These are phyloP conservation scores for Platismatia glauca DNA, from an alignment of 495 filamentous ascomycete genomes.

Conservation along the genomic window DNA sequence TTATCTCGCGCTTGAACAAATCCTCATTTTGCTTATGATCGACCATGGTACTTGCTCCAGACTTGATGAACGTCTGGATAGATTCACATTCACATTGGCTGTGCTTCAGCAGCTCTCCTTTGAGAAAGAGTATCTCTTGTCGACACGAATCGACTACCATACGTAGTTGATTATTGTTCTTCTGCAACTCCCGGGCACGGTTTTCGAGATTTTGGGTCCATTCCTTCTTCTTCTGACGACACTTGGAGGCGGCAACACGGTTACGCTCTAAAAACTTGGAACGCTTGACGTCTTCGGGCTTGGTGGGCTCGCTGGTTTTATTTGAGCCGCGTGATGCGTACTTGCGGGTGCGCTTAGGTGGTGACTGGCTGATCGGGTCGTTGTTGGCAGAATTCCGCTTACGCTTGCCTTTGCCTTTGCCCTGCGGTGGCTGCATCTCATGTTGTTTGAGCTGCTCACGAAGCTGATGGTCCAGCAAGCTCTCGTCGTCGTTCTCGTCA, in stretches of 20 bases:
- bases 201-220: slow-evolving; percentile 53
- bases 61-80: slow-evolving; percentile 17
- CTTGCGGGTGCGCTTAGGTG: slow-evolving; percentile 23
- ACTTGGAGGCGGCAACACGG: slow-evolving; percentile 76
- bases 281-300: slow-evolving; percentile 21
- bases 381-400: not conserved
- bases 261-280: slow-evolving; percentile 65
- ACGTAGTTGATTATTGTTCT: slow-evolving; percentile 22
- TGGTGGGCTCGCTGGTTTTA: slow-evolving; percentile 3
- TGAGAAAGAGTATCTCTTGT: slow-evolving; percentile 44
- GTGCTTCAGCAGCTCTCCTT: slow-evolving; percentile 51
- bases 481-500: slow-evolving; percentile 14
- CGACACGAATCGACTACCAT: slow-evolving; percentile 31
- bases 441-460: slow-evolving; percentile 14
- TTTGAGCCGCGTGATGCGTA: slow-evolving; percentile 15
- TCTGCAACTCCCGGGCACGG: slow-evolving; percentile 31
- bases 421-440: slow-evolving; percentile 1
- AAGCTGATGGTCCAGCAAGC: slow-evolving; percentile 13
- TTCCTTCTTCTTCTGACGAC: slow-evolving; percentile 78
- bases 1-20: slow-evolving; percentile 10
- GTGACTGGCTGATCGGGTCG: not conserved
- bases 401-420: slow-evolving; percentile 5
- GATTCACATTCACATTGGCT: slow-evolving; percentile 39
- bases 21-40: not conserved
- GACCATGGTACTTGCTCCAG: not conserved